Conservation (phyloP, 352 stramenopile species). For the Saprolegnia diclina region DNA sequence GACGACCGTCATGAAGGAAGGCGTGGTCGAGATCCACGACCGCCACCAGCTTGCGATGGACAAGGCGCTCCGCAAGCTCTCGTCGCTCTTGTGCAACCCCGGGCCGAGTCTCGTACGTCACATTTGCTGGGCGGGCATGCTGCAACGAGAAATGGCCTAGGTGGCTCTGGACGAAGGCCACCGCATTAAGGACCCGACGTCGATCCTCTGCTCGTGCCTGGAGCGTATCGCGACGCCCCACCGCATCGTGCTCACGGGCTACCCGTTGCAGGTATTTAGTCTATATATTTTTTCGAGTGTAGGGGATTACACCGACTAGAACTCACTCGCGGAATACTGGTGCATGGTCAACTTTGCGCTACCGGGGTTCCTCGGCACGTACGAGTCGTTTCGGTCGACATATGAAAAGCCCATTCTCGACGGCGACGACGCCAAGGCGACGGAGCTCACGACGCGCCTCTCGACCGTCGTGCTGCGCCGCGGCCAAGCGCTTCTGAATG, state of each 20-base stretch:
- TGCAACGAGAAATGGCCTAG: constrained; percentile 1
- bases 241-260: constrained; percentile 90
- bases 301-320: no score
- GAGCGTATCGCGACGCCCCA: constrained; percentile 64
- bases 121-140: no score
- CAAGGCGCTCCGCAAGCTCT: constrained; percentile 49
- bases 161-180: constrained; percentile 85
- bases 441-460: constrained; percentile 62
- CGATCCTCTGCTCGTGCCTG: constrained; percentile 75
- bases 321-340: constrained; percentile 91
- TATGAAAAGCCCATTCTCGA: constrained; percentile 83
- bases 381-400: constrained; percentile 64
- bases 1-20: constrained; percentile 52
- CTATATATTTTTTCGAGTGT: background rate
- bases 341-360: constrained; percentile 88
- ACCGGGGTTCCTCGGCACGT: constrained; percentile 58
- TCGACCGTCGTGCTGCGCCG: constrained; percentile 66
- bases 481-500: constrained; percentile 53
- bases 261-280: constrained; percentile 83
- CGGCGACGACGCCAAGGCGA: constrained; percentile 45
- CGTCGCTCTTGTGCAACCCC: constrained; percentile 47
- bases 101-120: constrained; percentile 50
- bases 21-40: constrained; percentile 62
- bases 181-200: constrained; percentile 81
- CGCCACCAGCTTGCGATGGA: constrained; percentile 44